phyloP scores from a whole-genome alignment of 2,329 filamentous ascomycete species.

The Sporothrix brunneoviolacea region DNA sequence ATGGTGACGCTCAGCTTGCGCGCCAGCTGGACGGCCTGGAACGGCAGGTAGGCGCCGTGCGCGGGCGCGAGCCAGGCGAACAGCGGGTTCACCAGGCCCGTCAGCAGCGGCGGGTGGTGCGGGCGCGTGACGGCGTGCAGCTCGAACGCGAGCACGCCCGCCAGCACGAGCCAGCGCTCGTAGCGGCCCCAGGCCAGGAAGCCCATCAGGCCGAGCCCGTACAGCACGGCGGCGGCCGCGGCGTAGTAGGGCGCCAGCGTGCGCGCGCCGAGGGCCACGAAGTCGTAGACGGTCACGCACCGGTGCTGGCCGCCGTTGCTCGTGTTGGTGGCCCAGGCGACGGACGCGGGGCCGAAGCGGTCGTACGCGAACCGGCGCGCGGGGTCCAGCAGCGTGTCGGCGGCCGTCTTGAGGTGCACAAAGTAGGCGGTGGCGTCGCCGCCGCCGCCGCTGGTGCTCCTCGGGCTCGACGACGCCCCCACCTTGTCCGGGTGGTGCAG shows the following conservation, averaged over 20 bases:
- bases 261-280: slow-evolving; percentile 57
- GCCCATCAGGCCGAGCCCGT: slow-evolving; percentile 56
- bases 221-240: slow-evolving; percentile 49
- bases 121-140: slow-evolving; percentile 50
- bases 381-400: slow-evolving; percentile 74
- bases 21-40: slow-evolving; percentile 69
- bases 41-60: slow-evolving; percentile 67
- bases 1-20: slow-evolving; percentile 71
- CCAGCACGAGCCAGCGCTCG: slow-evolving; percentile 56
- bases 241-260: slow-evolving; percentile 55
- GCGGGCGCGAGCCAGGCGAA: slow-evolving; percentile 30
- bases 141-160: slow-evolving; percentile 50
- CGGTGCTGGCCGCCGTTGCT: slow-evolving; percentile 23
- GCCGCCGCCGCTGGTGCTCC: slow-evolving; percentile 28
- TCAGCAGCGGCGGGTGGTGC: slow-evolving; percentile 37
- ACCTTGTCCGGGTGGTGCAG: slow-evolving; percentile 79
- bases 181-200: slow-evolving; percentile 62
- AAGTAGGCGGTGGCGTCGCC: slow-evolving; percentile 49
- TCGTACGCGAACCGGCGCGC: slow-evolving; percentile 82
- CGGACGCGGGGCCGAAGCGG: slow-evolving; percentile 69
- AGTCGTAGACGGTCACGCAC: slow-evolving; percentile 66
- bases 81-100: slow-evolving; percentile 27
- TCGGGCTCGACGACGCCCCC: too few species aligned
- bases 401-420: slow-evolving; percentile 73
- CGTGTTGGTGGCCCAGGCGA: slow-evolving; percentile 47